Evolutionary conservation across 2,329 filamentous ascomycete species (phyloP), one percentile per base, ranked within the genome.

Genomic region (Ascochyta clinopodiicola): DNA sequence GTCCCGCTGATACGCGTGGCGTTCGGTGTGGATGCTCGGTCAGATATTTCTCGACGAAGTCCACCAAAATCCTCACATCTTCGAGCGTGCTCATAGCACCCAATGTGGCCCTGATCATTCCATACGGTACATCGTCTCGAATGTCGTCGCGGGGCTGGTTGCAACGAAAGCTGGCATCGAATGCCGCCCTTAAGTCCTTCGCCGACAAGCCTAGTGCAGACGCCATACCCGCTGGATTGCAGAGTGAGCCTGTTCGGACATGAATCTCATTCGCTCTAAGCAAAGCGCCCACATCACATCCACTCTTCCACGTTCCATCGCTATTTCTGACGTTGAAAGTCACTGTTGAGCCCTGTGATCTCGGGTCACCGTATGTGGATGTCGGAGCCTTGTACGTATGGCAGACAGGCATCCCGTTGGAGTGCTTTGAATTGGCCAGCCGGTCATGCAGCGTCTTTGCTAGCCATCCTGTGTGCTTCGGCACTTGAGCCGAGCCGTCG

Each of bases 291-390:
- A 88, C 83, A 2, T 82, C 78, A 2, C 79, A 80, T 64, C 86
- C 87, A 0, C 83, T 78, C 27, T 87, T 74, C 61, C 83, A 81
- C 0, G 73, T 73, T 1, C 85, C 86, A 52, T 83, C 78, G 2
- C 79, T 68, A n/a, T 73, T 73, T 24, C 81, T 71, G 12, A 89
- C 72, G 59, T 88, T 90, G 74, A 90, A 88, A 1, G 86, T 84
- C 19, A 90, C 75, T 0, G 84, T 88, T 1, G 85, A 81, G 1
- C 87, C 86, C 67, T 88, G 85, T 17, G 78, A 79, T 13, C 64
- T 73, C 0, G 82, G 64, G 63, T 87, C 80, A 3, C 78, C 81
- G 44, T 84, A 86, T 9, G 77, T 68, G 13, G 74, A 77, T 32
- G 74, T 69, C 0, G 74, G 75, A 31, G 85, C 82, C 57, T 80